These are phyloP conservation scores for Leishmania braziliensis DNA, from an alignment of 208 protist genomes.

Conservation along the genomic window DNA sequence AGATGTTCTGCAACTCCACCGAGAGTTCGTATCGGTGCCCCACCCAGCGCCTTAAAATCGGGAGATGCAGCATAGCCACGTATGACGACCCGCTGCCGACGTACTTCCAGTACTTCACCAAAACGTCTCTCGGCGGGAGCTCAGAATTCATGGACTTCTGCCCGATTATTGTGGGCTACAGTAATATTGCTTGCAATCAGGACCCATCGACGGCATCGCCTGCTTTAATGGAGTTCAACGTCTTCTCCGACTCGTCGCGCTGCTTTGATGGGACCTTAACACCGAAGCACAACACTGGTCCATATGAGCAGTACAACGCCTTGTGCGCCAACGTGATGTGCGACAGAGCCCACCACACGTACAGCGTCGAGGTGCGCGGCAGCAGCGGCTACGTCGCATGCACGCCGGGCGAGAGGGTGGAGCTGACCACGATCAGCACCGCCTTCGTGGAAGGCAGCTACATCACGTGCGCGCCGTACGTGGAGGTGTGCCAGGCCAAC, in stretches of 20 bases:
- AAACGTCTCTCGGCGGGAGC: not conserved
- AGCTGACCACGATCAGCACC: too few species aligned
- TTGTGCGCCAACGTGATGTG: too few species aligned
- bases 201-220: not conserved
- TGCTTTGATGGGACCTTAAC: too few species aligned
- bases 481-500: too few species aligned
- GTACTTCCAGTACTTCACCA: not conserved
- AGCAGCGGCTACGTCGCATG: too few species aligned
- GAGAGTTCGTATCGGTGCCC: not conserved
- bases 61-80: not conserved
- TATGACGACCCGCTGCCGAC: not conserved
- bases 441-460: too few species aligned
- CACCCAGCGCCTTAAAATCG: not conserved
- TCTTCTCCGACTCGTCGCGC: too few species aligned
- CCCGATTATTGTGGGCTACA: not conserved
- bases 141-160: not conserved
- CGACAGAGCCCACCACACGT: too few species aligned
- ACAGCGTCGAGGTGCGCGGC: too few species aligned
- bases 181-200: not conserved
- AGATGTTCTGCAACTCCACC: slow-evolving; percentile 52
- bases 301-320: not conserved
- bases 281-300: too few species aligned
- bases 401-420: not conserved
- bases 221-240: too few species aligned
- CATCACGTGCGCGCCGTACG: too few species aligned